phyloP scores from a whole-genome alignment of 2,329 filamentous ascomycete species.

The Colletotrichum spaethianum region DNA sequence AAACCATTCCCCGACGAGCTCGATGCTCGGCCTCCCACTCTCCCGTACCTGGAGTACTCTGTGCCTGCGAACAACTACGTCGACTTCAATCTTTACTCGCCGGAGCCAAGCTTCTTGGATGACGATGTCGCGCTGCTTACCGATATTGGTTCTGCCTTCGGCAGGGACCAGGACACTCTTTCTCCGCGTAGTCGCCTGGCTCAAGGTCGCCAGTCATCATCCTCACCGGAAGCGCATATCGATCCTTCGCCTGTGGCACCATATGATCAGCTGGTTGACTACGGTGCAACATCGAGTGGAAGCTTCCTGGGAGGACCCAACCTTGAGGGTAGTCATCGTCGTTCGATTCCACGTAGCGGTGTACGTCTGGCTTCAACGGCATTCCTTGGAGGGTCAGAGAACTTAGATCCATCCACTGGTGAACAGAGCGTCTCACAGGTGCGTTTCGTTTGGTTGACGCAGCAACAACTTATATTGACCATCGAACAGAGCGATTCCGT shows the following conservation, averaged over 20 bases:
- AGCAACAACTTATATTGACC: background rate
- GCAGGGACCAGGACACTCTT: background rate
- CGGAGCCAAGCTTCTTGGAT: constrained; percentile 62
- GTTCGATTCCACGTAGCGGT: background rate
- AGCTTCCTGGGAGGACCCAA: background rate
- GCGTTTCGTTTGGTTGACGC: background rate
- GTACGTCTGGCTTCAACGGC: background rate
- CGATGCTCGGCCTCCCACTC: constrained; percentile 37
- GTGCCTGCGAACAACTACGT: constrained; percentile 60
- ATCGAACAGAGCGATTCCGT: constrained; percentile 6
- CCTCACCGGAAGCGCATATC: background rate
- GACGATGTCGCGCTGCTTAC: constrained; percentile 60
- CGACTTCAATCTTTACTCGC: constrained; percentile 71
- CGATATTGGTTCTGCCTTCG: constrained; percentile 35
- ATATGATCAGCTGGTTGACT: background rate
- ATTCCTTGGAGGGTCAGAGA: background rate
- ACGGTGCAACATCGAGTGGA: background rate
- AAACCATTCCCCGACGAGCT: constrained; percentile 1
- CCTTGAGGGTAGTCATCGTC: background rate
- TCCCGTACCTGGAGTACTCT: constrained; percentile 59
- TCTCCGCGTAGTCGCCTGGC: background rate
- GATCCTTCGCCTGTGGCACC: background rate
- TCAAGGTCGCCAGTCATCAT: background rate
- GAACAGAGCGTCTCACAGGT: constrained; percentile 8
- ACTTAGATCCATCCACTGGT: background rate